Percentiles rank a stretch among this genome's conserved stretches.
Conservation (phyloP, 2,329 filamentous ascomycete genomes). For the Parascedosporium putredinis region DNA sequence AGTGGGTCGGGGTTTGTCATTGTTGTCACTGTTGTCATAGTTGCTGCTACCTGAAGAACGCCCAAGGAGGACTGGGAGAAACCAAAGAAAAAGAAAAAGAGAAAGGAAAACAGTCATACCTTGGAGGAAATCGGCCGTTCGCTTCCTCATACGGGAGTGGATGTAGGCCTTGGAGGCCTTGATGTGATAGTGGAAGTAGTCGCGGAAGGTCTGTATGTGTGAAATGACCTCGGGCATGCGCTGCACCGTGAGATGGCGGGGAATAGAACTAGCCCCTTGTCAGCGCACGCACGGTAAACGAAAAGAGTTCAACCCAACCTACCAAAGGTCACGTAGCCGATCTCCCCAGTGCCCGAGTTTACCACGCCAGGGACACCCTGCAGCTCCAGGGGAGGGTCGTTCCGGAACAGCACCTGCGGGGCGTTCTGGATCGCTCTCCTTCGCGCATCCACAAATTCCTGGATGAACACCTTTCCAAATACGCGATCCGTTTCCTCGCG, state of each 20-base stretch:
- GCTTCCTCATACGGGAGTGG: slow-evolving; percentile 93
- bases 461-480: slow-evolving; percentile 95
- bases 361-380: slow-evolving; percentile 77
- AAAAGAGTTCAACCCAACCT: too few species aligned
- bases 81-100: too few species aligned
- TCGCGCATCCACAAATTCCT: slow-evolving; percentile 96
- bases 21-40: too few species aligned
- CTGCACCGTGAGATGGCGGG: slow-evolving; percentile 87
- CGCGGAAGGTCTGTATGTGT: slow-evolving; percentile 98
- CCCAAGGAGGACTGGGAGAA: too few species aligned
- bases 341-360: slow-evolving; percentile 66
- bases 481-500: slow-evolving; percentile 94
- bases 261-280: slow-evolving; percentile 61
- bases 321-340: slow-evolving; percentile 99
- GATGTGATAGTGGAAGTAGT: slow-evolving; percentile 99
- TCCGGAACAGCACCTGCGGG: slow-evolving; percentile 91
- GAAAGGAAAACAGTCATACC: slow-evolving; percentile 42
- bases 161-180: slow-evolving; percentile 99
- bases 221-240: slow-evolving; percentile 92
- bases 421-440: slow-evolving; percentile 95
- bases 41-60: too few species aligned
- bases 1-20: too few species aligned
- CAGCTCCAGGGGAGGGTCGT: slow-evolving; percentile 85
- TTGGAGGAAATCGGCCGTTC: slow-evolving; percentile 97
- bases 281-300: background rate